These are phyloP conservation scores for Trichosporon sp. DNA, from an alignment of 1,284 basidiomycete genomes.

Conservation along the genomic window DNA sequence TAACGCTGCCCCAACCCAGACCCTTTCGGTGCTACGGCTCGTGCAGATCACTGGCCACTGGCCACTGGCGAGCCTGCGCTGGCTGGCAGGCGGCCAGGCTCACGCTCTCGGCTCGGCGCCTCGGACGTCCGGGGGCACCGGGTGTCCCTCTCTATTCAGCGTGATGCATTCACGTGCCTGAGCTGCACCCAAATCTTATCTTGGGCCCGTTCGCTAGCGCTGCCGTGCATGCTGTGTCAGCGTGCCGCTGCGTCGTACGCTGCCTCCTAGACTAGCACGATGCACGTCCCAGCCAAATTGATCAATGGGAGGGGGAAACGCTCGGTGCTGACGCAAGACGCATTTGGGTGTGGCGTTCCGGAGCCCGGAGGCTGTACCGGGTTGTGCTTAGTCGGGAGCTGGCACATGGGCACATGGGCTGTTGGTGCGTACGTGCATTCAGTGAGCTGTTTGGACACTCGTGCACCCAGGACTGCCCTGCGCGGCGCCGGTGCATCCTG, in stretches of 20 bases:
- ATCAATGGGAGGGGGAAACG: background rate
- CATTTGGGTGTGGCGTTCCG: background rate
- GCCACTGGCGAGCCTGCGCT: background rate
- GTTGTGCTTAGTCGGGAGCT: background rate
- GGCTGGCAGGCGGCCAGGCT: too few relatives aligned
- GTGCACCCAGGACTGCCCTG: too few relatives aligned
- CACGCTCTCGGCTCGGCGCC: too few relatives aligned
- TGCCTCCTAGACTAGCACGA: background rate
- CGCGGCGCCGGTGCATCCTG: too few relatives aligned
- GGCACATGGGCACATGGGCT: background rate
- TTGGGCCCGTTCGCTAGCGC: background rate
- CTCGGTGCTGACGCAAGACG: background rate
- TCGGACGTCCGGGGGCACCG: too few relatives aligned
- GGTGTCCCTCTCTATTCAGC: background rate
- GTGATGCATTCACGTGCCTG: constrained; percentile 1
- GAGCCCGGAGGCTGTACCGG: background rate
- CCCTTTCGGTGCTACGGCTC: too few relatives aligned
- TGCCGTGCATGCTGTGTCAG: background rate
- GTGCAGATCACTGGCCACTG: too few relatives aligned
- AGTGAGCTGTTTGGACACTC: too few relatives aligned
- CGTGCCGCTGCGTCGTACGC: background rate
- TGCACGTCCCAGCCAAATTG: background rate
- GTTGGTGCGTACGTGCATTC: background rate
- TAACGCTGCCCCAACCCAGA: too few relatives aligned
- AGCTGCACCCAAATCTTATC: background rate